A percentile compares a stretch with the other conserved stretches of the same genome.
Conservation (phyloP, 2,329 filamentous ascomycete genomes). For the Colletotrichum neosansevieriae region DNA sequence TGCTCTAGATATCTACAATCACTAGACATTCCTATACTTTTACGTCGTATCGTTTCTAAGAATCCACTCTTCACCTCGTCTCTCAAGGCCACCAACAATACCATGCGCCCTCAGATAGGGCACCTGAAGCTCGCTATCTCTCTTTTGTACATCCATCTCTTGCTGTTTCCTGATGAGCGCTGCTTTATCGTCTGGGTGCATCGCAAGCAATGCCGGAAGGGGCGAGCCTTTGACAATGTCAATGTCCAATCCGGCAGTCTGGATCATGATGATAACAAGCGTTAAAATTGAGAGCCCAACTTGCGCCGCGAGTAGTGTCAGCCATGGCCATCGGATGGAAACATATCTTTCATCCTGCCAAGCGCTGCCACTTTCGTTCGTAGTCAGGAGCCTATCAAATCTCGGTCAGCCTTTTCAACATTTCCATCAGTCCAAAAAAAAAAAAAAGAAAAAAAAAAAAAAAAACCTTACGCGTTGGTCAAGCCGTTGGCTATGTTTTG, state of each 20-base stretch:
- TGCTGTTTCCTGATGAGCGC: neutral
- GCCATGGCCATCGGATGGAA: constrained; percentile 26
- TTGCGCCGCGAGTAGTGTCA: constrained; percentile 24
- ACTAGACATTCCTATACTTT: neutral
- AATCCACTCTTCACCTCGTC: constrained; percentile 14
- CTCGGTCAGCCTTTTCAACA: neutral
- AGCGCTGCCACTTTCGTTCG: constrained; percentile 15
- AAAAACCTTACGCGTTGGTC: constrained; percentile 20
- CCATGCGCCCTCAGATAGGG: constrained; percentile 11
- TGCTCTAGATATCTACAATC: neutral
- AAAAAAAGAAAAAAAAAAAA: too few species aligned
- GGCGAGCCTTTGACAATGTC: constrained; percentile 34
- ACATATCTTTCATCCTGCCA: constrained; percentile 31
- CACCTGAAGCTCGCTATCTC: constrained; percentile 2
- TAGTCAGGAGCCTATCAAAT: constrained; percentile 1
- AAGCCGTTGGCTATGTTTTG: constrained; percentile 28
- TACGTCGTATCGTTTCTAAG: neutral
- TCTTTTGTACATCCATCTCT: neutral
- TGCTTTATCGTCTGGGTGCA: constrained; percentile 13
- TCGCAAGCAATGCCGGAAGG: constrained; percentile 20
- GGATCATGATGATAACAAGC: constrained; percentile 12
- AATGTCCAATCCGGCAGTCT: constrained; percentile 19
- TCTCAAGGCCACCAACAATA: constrained; percentile 11
- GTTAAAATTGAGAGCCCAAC: constrained; percentile 26
- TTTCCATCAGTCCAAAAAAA: too few species aligned